phyloP scores from a whole-genome alignment of 345 rosid species.

The Ricinus communis region DNA sequence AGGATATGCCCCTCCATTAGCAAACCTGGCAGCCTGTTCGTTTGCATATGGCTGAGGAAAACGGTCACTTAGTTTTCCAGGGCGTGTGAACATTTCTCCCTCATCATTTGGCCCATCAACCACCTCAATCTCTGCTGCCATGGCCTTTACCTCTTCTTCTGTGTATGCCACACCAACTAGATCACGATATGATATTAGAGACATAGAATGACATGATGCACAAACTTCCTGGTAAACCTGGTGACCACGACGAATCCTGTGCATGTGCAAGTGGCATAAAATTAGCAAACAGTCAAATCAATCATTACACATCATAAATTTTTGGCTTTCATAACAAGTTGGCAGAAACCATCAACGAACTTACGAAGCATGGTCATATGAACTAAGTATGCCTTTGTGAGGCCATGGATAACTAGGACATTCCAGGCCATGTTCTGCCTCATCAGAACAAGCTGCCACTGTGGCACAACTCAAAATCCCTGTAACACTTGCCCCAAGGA shows the following conservation, averaged over 20 bases:
- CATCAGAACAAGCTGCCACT: conserved; percentile 76
- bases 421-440: conserved; percentile 93
- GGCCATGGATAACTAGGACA: conserved; percentile 97
- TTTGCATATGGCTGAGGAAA: conserved; percentile 88
- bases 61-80: conserved; percentile 98
- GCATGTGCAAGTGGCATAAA: conserved; percentile 1
- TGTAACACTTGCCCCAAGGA: conserved; percentile 84
- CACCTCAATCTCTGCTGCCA: conserved; percentile 99
- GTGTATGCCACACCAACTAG: conserved; percentile 98
- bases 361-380: conserved; percentile 99
- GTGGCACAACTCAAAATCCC: conserved; percentile 78
- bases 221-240: conserved; percentile 97
- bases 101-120: conserved; percentile 99
- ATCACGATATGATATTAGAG: conserved; percentile 88
- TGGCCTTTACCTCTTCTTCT: conserved; percentile 95
- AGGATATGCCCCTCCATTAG: conserved; percentile 99
- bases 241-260: conserved; percentile 99
- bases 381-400: conserved; percentile 92
- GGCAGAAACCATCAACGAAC: conserved; percentile 13
- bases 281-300: too few relatives aligned
- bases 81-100: conserved; percentile 98
- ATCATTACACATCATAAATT: too few relatives aligned
- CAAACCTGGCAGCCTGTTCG: conserved; percentile 97
- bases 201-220: conserved; percentile 99
- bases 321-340: too few relatives aligned